Base-by-base conservation (phyloP, 495 filamentous ascomycete species). In the Aspergillus mulundensis region DNA sequence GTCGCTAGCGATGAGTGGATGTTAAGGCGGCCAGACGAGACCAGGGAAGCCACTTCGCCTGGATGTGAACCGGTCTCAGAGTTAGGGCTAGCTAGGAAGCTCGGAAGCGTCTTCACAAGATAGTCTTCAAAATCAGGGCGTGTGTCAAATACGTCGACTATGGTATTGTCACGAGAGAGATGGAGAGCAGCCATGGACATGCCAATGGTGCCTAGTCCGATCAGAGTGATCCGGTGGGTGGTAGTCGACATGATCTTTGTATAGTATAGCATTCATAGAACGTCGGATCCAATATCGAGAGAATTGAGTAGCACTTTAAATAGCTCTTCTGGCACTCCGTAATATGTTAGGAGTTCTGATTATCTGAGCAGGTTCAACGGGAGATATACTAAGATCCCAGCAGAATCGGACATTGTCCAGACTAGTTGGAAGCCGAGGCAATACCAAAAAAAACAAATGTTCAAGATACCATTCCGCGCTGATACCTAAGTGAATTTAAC, bases 161-260 rank as follows among this genome's bases (percentile, higher is more conserved):
- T 65, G 11, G 68, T 67, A 54, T 68, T 64, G 3, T 66, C 62
- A 55, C 76, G 73, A 1, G 67, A 56, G 36, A 85, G 68, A 60
- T 85, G 81, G 12, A 84, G 73, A 48, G 80, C 78, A 24, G 77
- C 70, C 71, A 81, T 81, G 24, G 82, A 84, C 47, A 84, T 75
- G 51, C 83, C 82, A 53, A 86, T 85, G 32, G 83, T 85, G 41
- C 81, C 81, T 15, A 75, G 68, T 38, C 82, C 81, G 18, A 85
- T 71, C 25, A 84, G 60, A 25, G 81, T 75, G 51, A 84, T 76
- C 20, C 65, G 60, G 56, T 71, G 69, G 3, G 60, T 61, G 50
- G 59, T 54, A 15, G 36, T 18, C 10, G 63, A 58, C 66, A 69
- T 69, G 14, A 16, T 55, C 43, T 20, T 18, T 44, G 16, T 40